phyloP scores from a whole-genome alignment of 1,284 basidiomycete species.

The Trametes pubescens region DNA sequence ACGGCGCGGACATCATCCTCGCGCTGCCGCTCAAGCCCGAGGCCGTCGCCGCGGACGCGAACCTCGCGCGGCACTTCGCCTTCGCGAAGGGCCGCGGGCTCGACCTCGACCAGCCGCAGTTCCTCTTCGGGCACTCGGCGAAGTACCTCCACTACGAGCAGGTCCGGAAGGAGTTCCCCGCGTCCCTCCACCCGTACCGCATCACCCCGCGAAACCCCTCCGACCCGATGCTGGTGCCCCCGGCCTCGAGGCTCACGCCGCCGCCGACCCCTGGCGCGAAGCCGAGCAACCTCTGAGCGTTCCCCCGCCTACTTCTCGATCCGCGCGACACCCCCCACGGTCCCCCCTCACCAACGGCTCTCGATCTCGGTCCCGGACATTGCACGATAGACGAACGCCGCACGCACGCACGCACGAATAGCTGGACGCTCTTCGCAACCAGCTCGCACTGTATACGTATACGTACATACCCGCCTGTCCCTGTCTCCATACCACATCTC shows the following conservation, averaged over 20 bases:
- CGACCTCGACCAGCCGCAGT: slow-evolving; percentile 40
- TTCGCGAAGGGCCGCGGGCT: slow-evolving; percentile 22
- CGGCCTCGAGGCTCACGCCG: not conserved
- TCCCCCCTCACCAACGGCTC: not conserved
- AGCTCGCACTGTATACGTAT: not conserved
- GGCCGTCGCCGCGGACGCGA: slow-evolving; percentile 25
- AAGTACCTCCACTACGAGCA: slow-evolving; percentile 45
- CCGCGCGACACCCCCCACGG: not conserved
- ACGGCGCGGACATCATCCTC: slow-evolving; percentile 30
- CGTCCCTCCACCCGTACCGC: slow-evolving; percentile 64
- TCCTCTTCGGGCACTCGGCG: slow-evolving; percentile 56
- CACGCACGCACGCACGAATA: slow-evolving; percentile 13
- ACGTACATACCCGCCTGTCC: slow-evolving; percentile 16
- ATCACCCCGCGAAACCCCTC: slow-evolving; percentile 32
- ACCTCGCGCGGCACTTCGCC: slow-evolving; percentile 10
- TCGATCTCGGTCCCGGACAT: slow-evolving; percentile 6
- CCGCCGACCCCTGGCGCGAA: not conserved
- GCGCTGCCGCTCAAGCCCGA: slow-evolving; percentile 18
- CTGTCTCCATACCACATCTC: slow-evolving; percentile 25
- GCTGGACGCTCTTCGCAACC: slow-evolving; percentile 24
- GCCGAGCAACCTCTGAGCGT: not conserved
- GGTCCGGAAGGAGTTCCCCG: slow-evolving; percentile 52
- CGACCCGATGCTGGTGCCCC: slow-evolving; percentile 10
- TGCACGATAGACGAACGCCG: slow-evolving; percentile 26
- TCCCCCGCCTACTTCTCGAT: not conserved